phyloP scores from a whole-genome alignment of 805 yeast genomes.

The Lipomyces chichibuensis region DNA sequence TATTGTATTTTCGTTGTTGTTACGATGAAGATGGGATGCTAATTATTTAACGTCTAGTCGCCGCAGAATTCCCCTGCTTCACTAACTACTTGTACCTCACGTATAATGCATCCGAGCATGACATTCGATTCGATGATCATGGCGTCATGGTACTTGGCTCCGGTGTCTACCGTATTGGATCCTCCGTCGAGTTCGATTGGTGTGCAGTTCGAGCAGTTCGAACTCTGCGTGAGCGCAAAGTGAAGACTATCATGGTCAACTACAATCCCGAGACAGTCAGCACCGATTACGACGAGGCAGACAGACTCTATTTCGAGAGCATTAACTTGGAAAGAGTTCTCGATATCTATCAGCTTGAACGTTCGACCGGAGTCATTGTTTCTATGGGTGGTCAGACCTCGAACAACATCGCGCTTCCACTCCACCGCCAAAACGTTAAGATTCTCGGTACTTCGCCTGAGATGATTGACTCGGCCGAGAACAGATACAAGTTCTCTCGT shows the following conservation, averaged over 20 bases:
- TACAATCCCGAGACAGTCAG: conserved; percentile 98
- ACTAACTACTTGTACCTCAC: conserved; percentile 95
- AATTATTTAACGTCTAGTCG: conserved; percentile 48
- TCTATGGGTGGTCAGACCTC: conserved; percentile 99
- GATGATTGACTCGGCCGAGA: conserved; percentile 98
- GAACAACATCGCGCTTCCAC: conserved; percentile 89
- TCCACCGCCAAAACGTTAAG: conserved; percentile 93
- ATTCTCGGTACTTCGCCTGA: conserved; percentile 96
- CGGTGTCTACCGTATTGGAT: conserved; percentile 98
- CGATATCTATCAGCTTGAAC: conserved; percentile 92
- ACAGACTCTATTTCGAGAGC: conserved; percentile 92
- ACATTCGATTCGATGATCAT: conserved; percentile 84
- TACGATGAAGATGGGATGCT: not conserved
- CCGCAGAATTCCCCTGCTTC: conserved; percentile 97
- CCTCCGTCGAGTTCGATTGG: conserved; percentile 99
- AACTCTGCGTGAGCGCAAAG: conserved; percentile 81
- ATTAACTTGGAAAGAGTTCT: conserved; percentile 90
- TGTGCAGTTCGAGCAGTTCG: conserved; percentile 98
- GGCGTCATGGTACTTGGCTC: conserved; percentile 97
- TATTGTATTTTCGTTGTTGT: not conserved
- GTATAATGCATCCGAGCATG: conserved; percentile 87
- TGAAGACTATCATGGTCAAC: conserved; percentile 94
- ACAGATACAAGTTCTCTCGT: conserved; percentile 95
- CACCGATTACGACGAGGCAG: conserved; percentile 99
- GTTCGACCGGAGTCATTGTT: conserved; percentile 86